Percentiles rank a stretch among this genome's conserved stretches.
Evolutionary conservation across 108 stramenopile genomes (phyloP).

Genomic region (Cylindrotheca closterium): DNA sequence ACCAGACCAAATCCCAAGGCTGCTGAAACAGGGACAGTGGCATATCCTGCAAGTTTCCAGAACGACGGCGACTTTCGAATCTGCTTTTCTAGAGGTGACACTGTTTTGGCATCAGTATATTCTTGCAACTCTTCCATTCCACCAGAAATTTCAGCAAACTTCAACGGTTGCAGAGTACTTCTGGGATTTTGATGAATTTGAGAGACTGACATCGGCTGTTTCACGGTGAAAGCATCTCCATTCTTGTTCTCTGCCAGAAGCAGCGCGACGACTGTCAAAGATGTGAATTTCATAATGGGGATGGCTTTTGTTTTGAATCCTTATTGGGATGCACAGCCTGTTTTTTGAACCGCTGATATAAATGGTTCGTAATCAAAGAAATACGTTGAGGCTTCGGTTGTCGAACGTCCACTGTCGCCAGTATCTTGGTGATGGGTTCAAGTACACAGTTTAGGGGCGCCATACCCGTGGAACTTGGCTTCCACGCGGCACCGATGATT

Average conservation of each 20-base stretch:
- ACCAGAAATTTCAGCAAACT: conserved; percentile 40
- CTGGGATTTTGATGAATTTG: not conserved
- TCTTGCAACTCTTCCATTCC: conserved; percentile 55
- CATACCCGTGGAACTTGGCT: not conserved
- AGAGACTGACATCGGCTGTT: conserved; percentile 6
- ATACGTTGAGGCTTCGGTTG: no score
- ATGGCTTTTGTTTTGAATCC: not conserved
- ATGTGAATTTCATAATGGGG: conserved; percentile 24
- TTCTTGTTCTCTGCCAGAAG: conserved; percentile 10
- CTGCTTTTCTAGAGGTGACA: conserved; percentile 28
- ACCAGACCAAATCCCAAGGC: conserved; percentile 48
- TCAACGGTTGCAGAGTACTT: conserved; percentile 17
- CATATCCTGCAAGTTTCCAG: conserved; percentile 47
- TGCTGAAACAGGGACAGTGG: conserved; percentile 56
- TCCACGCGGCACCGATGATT: not conserved
- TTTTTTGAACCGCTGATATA: no score
- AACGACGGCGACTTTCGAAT: conserved; percentile 44
- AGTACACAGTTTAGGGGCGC: no score
- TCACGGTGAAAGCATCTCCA: conserved; percentile 20
- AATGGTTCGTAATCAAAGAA: no score
- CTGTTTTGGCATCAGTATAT: conserved; percentile 28
- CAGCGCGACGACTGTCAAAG: conserved; percentile 26
- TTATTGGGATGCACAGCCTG: no score
- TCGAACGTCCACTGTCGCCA: no score
- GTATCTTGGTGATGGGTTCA: not conserved